These are phyloP conservation scores for Nicotiana rustica DNA, from an alignment of 305 asterid species.

Conservation along the genomic window DNA sequence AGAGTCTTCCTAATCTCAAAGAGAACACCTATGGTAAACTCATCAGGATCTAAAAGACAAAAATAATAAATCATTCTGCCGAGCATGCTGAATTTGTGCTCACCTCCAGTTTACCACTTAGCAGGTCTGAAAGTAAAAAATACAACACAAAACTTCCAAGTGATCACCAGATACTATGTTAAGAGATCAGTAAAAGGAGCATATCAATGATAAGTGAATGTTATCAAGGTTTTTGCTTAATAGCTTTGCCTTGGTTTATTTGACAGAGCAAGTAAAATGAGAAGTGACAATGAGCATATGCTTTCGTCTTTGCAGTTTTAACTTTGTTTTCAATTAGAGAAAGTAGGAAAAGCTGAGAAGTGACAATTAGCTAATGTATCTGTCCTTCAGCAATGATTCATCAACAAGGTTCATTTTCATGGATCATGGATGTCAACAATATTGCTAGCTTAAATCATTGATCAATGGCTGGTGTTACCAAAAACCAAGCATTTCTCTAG, in stretches of 20 bases:
- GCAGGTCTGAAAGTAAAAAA: constrained; percentile 8
- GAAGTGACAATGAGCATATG: constrained; percentile 1
- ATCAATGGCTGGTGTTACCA: not conserved
- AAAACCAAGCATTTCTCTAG: not conserved
- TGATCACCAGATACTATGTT: not conserved
- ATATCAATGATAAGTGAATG: not conserved
- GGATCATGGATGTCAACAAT: constrained; percentile 2
- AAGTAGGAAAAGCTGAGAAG: constrained; percentile 17
- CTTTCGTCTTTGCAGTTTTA: not conserved
- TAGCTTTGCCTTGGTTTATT: not conserved
- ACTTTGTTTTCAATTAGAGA: not conserved
- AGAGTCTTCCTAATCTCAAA: not conserved
- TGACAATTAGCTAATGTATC: constrained; percentile 22
- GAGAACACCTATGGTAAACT: not conserved
- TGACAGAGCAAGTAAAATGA: not conserved
- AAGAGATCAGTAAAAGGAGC: not conserved
- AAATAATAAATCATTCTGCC: not conserved
- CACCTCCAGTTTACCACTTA: constrained; percentile 23
- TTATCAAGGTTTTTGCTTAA: not conserved
- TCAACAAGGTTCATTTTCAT: constrained; percentile 16
- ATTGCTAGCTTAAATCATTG: not conserved
- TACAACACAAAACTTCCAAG: constrained; percentile 18
- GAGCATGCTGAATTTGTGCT: not conserved
- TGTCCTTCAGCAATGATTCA: not conserved
- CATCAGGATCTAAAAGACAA: not conserved